phyloP scores from a whole-genome alignment of 2,329 filamentous ascomycete genomes.

The Huntiella abstrusa region DNA sequence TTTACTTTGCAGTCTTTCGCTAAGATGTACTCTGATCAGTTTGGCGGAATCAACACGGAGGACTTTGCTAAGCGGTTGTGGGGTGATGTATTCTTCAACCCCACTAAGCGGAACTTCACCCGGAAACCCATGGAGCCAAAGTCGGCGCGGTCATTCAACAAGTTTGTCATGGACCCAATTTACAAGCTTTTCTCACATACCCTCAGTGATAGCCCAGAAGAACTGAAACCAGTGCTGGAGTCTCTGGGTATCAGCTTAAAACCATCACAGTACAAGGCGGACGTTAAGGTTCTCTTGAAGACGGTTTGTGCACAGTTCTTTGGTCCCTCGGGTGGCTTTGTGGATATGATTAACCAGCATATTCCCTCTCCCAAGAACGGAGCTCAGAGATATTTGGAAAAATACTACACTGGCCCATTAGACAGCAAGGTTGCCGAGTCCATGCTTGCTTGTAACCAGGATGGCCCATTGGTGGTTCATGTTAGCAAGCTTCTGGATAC shows the following conservation, averaged over 20 bases:
- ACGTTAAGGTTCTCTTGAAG: slow-evolving; percentile 75
- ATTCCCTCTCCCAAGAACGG: slow-evolving; percentile 72
- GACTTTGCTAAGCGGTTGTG: slow-evolving; percentile 78
- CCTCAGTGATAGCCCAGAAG: slow-evolving; percentile 73
- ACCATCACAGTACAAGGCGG: slow-evolving; percentile 76
- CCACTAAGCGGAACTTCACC: slow-evolving; percentile 74
- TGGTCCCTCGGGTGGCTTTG: slow-evolving; percentile 70
- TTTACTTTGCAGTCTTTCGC: slow-evolving; percentile 89
- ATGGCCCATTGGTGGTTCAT: slow-evolving; percentile 80
- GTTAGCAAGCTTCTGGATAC: slow-evolving; percentile 88
- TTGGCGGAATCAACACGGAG: slow-evolving; percentile 58
- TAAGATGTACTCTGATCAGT: slow-evolving; percentile 86
- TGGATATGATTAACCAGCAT: slow-evolving; percentile 86
- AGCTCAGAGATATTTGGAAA: slow-evolving; percentile 56
- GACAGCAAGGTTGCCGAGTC: slow-evolving; percentile 64
- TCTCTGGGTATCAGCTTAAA: slow-evolving; percentile 72
- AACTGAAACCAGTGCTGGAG: slow-evolving; percentile 60
- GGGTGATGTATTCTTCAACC: slow-evolving; percentile 96
- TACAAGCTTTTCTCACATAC: slow-evolving; percentile 96
- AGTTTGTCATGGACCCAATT: slow-evolving; percentile 88
- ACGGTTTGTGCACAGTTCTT: slow-evolving; percentile 93
- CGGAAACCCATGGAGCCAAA: slow-evolving; percentile 67
- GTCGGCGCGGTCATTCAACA: slow-evolving; percentile 72
- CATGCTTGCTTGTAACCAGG: slow-evolving; percentile 68
- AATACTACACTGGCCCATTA: slow-evolving; percentile 79